phyloP scores from a whole-genome alignment of 2,329 filamentous ascomycete species.

The Ceratocystiopsis minuta region DNA sequence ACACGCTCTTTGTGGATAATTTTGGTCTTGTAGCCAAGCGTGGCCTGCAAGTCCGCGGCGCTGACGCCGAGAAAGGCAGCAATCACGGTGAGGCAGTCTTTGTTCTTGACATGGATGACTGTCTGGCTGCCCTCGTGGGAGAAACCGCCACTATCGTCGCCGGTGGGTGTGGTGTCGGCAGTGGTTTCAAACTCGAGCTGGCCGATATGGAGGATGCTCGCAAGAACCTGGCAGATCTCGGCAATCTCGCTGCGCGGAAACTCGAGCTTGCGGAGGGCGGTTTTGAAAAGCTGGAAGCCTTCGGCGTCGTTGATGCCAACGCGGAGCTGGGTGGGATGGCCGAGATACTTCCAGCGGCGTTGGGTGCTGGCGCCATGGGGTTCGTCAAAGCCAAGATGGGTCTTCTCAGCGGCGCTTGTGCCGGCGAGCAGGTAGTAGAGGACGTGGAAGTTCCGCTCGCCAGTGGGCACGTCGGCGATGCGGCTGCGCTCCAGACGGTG shows the following conservation, averaged over 20 bases:
- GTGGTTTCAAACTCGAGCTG: constrained; percentile 85
- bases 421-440: constrained; percentile 90
- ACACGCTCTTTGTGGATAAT: constrained; percentile 91
- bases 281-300: constrained; percentile 96
- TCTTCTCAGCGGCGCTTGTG: constrained; percentile 76
- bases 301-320: constrained; percentile 92
- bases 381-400: constrained; percentile 52
- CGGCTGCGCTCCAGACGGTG: constrained; percentile 84
- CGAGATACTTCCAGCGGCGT: constrained; percentile 89
- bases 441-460: constrained; percentile 90
- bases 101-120: constrained; percentile 80
- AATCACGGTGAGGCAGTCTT: constrained; percentile 68
- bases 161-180: constrained; percentile 58
- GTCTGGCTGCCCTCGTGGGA: constrained; percentile 85
- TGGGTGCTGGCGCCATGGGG: constrained; percentile 28
- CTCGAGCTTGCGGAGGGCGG: constrained; percentile 79
- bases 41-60: constrained; percentile 64
- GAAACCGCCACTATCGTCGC: constrained; percentile 87
- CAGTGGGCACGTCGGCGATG: constrained; percentile 80
- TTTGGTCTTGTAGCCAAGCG: constrained; percentile 89
- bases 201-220: constrained; percentile 88
- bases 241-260: constrained; percentile 88
- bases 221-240: constrained; percentile 88
- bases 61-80: constrained; percentile 89
- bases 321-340: constrained; percentile 90